phyloP scores from a whole-genome alignment of 768 basidiomycete genomes.

The Chalciporus chontae region DNA sequence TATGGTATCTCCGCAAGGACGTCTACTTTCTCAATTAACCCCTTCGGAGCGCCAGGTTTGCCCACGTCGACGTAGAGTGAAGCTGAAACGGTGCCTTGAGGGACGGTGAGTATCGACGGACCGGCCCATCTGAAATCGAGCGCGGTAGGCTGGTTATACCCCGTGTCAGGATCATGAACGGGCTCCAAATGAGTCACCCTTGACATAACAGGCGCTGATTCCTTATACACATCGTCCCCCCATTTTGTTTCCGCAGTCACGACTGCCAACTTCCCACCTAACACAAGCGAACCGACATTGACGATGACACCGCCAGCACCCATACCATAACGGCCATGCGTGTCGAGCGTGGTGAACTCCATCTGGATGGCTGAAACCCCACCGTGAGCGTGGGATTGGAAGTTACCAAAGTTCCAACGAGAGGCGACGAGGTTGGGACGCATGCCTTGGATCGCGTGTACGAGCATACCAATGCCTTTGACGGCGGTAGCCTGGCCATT shows the following conservation, averaged over 20 bases:
- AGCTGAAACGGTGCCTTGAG: slow-evolving; percentile 53
- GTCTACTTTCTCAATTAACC: slow-evolving; percentile 90
- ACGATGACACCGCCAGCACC: slow-evolving; percentile 83
- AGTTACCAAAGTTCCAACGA: slow-evolving; percentile 93
- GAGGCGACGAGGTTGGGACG: slow-evolving; percentile 90
- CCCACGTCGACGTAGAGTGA: slow-evolving; percentile 58
- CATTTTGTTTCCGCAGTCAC: slow-evolving; percentile 80
- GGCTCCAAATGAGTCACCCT: slow-evolving; percentile 61
- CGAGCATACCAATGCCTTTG: slow-evolving; percentile 76
- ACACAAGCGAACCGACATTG: slow-evolving; percentile 82
- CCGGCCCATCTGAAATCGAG: slow-evolving; percentile 79
- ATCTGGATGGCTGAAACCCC: slow-evolving; percentile 88
- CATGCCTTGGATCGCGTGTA: slow-evolving; percentile 98
- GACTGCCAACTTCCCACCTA: slow-evolving; percentile 69
- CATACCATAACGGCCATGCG: slow-evolving; percentile 72
- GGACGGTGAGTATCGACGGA: slow-evolving; percentile 52
- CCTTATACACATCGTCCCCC: slow-evolving; percentile 55
- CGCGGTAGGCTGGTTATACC: slow-evolving; percentile 69
- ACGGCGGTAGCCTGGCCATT: slow-evolving; percentile 57
- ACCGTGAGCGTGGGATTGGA: slow-evolving; percentile 70
- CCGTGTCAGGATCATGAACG: slow-evolving; percentile 71
- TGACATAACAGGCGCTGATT: slow-evolving; percentile 53
- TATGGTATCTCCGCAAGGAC: slow-evolving; percentile 93
- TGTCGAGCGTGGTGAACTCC: slow-evolving; percentile 87
- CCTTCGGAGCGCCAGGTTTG: slow-evolving; percentile 52